phyloP scores from a whole-genome alignment of 345 rosid genomes.

The Stellera chamaejasme region DNA sequence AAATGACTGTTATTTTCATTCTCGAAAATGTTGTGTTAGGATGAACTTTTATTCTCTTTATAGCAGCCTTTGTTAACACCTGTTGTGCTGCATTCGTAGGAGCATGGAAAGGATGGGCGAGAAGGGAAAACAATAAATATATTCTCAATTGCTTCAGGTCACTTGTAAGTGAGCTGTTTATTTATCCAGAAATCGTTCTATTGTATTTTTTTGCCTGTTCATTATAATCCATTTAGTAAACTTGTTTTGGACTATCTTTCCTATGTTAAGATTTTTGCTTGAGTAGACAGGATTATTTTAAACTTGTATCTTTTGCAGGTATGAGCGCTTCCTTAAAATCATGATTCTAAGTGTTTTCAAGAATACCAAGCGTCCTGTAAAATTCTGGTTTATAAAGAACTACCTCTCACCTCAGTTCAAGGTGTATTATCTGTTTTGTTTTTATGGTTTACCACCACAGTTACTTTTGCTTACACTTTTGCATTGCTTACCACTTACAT shows the following conservation, averaged over 20 bases:
- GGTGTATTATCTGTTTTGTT: conserved; percentile 27
- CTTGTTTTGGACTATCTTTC: not conserved
- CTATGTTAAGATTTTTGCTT: not conserved
- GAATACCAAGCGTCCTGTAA: conserved; percentile 86
- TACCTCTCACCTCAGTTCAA: conserved; percentile 97
- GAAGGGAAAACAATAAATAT: conserved; percentile 80
- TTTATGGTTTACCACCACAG: not conserved
- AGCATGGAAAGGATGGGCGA: conserved; percentile 55
- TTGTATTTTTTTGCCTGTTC: not conserved
- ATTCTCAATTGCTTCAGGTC: conserved; percentile 97
- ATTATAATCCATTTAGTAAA: not conserved
- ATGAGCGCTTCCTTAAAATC: conserved; percentile 92
- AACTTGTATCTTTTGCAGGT: conserved; percentile 39
- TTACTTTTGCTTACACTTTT: not conserved
- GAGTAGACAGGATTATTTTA: not conserved
- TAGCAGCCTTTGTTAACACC: conserved; percentile 5
- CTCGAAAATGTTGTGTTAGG: too few relatives aligned
- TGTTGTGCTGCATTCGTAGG: conserved; percentile 30
- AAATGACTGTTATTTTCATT: not conserved
- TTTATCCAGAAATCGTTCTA: conserved; percentile 9
- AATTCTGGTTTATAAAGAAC: conserved; percentile 99
- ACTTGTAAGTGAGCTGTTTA: conserved; percentile 58
- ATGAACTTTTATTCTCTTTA: conserved; percentile 6
- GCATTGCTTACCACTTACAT: not conserved
- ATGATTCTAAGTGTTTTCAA: conserved; percentile 95